These are phyloP conservation scores for Cladorrhinum sp. DNA, from an alignment of 2,329 filamentous ascomycete genomes.

Conservation along the genomic window DNA sequence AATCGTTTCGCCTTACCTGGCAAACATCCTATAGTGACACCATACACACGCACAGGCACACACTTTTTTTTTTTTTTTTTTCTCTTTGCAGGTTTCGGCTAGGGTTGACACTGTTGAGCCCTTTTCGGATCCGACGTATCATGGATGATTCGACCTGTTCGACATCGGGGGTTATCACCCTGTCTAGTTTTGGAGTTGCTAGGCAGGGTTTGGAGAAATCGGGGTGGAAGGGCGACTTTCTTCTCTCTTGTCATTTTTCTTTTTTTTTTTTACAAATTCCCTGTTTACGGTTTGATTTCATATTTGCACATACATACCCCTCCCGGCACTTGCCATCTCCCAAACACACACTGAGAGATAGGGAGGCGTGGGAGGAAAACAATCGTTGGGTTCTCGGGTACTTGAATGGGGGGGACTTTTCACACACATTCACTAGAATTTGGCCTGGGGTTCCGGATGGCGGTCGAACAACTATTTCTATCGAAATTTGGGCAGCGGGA, in stretches of 20 bases:
- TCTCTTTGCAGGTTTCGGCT: background rate
- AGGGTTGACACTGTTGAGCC: background rate
- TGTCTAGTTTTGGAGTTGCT: conserved; percentile 13
- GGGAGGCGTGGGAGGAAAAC: conserved; percentile 4
- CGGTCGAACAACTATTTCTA: background rate
- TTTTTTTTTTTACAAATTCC: conserved; percentile 9
- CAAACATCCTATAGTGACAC: conserved; percentile 23
- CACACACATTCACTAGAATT: background rate
- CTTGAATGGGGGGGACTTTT: background rate
- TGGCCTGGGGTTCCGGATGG: background rate
- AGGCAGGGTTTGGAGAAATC: conserved; percentile 8
- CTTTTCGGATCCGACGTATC: too few species aligned
- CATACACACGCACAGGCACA: background rate
- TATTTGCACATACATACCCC: conserved; percentile 27
- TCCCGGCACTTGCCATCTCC: conserved; percentile 20
- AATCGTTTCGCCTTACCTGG: conserved; percentile 25
- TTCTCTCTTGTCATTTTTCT: conserved; percentile 10
- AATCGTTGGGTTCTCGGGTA: conserved; percentile 1
- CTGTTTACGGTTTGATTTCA: conserved; percentile 16
- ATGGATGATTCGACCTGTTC: background rate
- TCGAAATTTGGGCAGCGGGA: background rate
- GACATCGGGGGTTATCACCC: background rate
- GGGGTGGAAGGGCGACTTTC: background rate
- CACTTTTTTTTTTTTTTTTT: background rate
- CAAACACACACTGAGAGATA: conserved; percentile 7